These are phyloP conservation scores for Cladosporium colombiae DNA, from an alignment of 2,329 filamentous ascomycete genomes.

Conservation along the genomic window DNA sequence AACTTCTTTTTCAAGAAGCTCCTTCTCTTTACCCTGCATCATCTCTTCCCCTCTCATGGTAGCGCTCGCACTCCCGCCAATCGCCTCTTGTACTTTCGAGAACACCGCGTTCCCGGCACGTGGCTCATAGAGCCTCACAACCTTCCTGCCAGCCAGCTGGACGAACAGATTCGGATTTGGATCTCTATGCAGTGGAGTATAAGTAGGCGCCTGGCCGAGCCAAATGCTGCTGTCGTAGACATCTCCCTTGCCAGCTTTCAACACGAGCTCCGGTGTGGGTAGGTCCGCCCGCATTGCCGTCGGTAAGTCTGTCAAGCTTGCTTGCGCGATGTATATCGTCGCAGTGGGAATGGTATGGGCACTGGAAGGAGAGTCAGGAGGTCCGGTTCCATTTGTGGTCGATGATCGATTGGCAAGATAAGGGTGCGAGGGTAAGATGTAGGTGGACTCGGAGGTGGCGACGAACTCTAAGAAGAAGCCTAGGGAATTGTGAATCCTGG, in stretches of 20 bases:
- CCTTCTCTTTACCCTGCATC: constrained; percentile 79
- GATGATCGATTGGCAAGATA: constrained; percentile 24
- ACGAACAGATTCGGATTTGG: constrained; percentile 93
- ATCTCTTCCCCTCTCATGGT: constrained; percentile 78
- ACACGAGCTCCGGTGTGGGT: constrained; percentile 66
- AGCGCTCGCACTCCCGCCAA: constrained; percentile 44
- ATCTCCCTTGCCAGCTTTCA: constrained; percentile 69
- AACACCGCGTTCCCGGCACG: constrained; percentile 66
- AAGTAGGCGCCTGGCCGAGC: constrained; percentile 83
- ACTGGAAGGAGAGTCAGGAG: constrained; percentile 30
- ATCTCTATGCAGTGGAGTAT: constrained; percentile 87
- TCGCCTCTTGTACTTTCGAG: constrained; percentile 45
- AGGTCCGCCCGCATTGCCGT: constrained; percentile 62
- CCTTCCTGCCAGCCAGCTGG: constrained; percentile 74
- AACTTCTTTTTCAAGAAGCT: constrained; percentile 65
- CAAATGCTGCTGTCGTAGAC: constrained; percentile 86
- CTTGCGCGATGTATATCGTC: constrained; percentile 84
- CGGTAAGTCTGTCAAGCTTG: constrained; percentile 70
- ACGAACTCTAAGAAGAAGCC: constrained; percentile 63
- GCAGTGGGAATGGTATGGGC: constrained; percentile 29
- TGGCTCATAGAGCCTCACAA: constrained; percentile 70
- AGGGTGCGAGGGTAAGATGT: constrained; percentile 12
- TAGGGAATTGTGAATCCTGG: constrained; percentile 62
- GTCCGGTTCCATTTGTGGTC: background rate
- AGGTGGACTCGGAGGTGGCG: constrained; percentile 26